phyloP scores from a whole-genome alignment of 306 rosid species.

The Castanopsis chinensis region DNA sequence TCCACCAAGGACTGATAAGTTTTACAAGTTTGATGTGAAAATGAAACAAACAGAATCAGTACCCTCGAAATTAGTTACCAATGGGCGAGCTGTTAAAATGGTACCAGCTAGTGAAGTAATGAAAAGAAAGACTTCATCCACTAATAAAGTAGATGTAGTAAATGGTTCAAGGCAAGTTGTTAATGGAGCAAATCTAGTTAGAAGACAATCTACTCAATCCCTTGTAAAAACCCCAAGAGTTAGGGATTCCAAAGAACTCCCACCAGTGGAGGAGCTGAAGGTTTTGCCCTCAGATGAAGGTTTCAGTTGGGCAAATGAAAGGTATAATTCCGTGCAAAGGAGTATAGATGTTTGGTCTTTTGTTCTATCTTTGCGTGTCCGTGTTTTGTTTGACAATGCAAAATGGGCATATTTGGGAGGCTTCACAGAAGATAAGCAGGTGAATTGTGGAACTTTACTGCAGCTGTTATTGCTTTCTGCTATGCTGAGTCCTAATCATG shows the following conservation, averaged over 20 bases:
- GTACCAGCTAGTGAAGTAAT: conserved; percentile 67
- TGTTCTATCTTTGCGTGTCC: conserved; percentile 73
- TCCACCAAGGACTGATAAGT: conserved; percentile 16
- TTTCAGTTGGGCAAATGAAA: conserved; percentile 93
- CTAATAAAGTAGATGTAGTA: conserved; percentile 41
- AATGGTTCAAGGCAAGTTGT: conserved; percentile 54
- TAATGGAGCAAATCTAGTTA: conserved; percentile 59
- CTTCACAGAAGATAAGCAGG: conserved; percentile 87
- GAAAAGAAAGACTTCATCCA: conserved; percentile 41
- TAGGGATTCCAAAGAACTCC: conserved; percentile 44
- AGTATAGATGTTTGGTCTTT: conserved; percentile 90
- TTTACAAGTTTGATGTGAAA: conserved; percentile 40
- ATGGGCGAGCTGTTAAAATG: conserved; percentile 82
- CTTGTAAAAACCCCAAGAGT: conserved; percentile 40
- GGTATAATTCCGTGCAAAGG: conserved; percentile 83
- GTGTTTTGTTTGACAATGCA: conserved; percentile 70
- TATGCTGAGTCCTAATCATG: not conserved
- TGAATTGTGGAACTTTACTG: conserved; percentile 26
- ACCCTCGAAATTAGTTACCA: conserved; percentile 46
- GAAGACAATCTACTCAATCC: conserved; percentile 32
- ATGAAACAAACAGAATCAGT: conserved; percentile 53
- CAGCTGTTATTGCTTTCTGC: not conserved
- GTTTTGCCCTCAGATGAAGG: conserved; percentile 89
- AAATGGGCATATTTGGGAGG: conserved; percentile 91
- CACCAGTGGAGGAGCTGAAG: conserved; percentile 71